phyloP scores from a whole-genome alignment of 805 yeast genomes.

The Novakomyces olei region DNA sequence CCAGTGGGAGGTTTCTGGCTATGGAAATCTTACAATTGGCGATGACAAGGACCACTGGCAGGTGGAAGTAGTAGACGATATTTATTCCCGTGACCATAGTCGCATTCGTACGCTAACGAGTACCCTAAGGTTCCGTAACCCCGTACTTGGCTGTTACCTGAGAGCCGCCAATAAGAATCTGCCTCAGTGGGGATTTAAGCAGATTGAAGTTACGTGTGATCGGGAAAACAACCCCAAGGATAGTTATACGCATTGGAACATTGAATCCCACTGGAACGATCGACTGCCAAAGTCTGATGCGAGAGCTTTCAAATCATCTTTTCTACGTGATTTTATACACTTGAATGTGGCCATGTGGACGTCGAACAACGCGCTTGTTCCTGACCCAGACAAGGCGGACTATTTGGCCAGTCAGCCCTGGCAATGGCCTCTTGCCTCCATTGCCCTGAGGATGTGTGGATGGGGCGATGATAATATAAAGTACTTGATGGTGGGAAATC shows the following conservation, averaged over 20 bases:
- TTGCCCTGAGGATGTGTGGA: conserved; percentile 56
- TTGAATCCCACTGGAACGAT: conserved; percentile 44
- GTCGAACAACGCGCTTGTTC: conserved; percentile 59
- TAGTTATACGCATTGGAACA: conserved; percentile 59
- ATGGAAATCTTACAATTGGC: conserved; percentile 48
- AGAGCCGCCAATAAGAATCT: conserved; percentile 60
- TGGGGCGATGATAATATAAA: conserved; percentile 37
- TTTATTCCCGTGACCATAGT: conserved; percentile 27
- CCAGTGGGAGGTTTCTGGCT: conserved; percentile 70
- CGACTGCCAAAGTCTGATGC: conserved; percentile 21
- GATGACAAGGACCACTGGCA: conserved; percentile 82
- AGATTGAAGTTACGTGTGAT: conserved; percentile 78
- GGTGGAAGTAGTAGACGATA: conserved; percentile 46
- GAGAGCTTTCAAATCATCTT: conserved; percentile 28
- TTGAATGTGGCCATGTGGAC: conserved; percentile 66
- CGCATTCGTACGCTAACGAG: conserved; percentile 63
- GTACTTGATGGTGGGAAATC: conserved; percentile 48
- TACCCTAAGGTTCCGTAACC: conserved; percentile 52
- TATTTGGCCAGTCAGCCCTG: conserved; percentile 54
- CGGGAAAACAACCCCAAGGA: conserved; percentile 27
- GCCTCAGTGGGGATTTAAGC: conserved; percentile 96
- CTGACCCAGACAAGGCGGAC: conserved; percentile 50
- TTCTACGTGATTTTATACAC: conserved; percentile 47
- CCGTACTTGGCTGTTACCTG: conserved; percentile 55
- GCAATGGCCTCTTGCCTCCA: conserved; percentile 58